Base-by-base conservation (phyloP, 163 green algal genomes). In the Coccomyxa subellipsoidea region DNA sequence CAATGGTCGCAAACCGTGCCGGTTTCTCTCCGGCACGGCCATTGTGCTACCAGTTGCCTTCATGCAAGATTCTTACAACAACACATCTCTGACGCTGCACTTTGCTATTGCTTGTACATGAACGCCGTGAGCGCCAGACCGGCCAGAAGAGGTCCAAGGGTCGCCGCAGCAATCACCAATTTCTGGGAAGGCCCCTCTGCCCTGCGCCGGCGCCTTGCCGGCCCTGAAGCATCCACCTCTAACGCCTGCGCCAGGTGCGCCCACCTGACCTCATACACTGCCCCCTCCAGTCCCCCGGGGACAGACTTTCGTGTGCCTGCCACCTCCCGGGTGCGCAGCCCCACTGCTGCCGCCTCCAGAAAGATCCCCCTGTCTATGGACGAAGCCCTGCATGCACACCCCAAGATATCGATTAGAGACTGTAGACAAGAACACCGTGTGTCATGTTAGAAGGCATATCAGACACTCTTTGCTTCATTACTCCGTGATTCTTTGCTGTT, bases 231-330 rank as follows among this genome's bases (percentile, higher is more conserved):
- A 12, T 73, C n/a, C 29, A 73, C 66, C n/a, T 36, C 66, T 27
- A 36, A 34, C 21, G 29, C 66, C 27, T 73, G 66, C 66, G 66
- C 66, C 18, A 73, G n/a, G n/a, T 73, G 66, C n/a, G 66, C 66
- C 66, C 66, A 73, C 66, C 66, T 18, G 10, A 73, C 66, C 66
- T 73, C 66, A n/a, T 73, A 84, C 8, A 84, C 54, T n/a, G 69
- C 81, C 21, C 81, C 81, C 54, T 84, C 59, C 54, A 81, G 34
- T 34, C 81, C 75, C 8, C 81, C 81, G 12, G 35, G 72, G n/a
- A 84, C 81, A 47, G 37, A 1, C 29, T 54, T 18, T 15, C 81
- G 36, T 2, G 81, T 84, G 4, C 81, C 81, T 5, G n/a, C 29
- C 27, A 84, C 38, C 35, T 84, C 81, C 10, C 6, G 12, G 0